A percentile compares a stretch with the other conserved stretches of the same genome.
Evolutionary conservation across 805 yeast genomes (phyloP).

Genomic region (Candida coquimbonensis): DNA sequence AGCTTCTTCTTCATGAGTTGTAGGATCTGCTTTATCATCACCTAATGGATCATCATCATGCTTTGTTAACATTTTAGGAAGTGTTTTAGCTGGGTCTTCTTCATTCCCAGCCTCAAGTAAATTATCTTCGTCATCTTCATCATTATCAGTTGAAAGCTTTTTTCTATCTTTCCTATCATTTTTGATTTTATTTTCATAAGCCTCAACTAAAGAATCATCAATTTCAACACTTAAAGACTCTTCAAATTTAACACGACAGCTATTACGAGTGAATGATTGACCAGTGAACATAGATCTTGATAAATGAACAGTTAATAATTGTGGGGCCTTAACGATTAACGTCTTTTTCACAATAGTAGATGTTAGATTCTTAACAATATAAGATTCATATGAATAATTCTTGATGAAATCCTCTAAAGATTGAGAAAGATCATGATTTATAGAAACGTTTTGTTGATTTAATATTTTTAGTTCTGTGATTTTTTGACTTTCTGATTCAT

Average conservation of each 20-base stretch:
- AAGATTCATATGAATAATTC: slow-evolving; percentile 36
- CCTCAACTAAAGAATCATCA: slow-evolving; percentile 29
- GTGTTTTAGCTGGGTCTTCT: slow-evolving; percentile 14
- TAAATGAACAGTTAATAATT: slow-evolving; percentile 69
- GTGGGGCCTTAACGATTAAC: slow-evolving; percentile 58
- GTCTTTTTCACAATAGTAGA: slow-evolving; percentile 66
- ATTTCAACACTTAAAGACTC: slow-evolving; percentile 46
- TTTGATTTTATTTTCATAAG: slow-evolving; percentile 23
- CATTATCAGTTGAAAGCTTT: slow-evolving; percentile 34
- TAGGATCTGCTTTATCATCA: background rate
- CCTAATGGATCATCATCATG: slow-evolving; percentile 21
- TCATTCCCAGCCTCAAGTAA: slow-evolving; percentile 28
- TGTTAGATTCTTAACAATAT: slow-evolving; percentile 39
- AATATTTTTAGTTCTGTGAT: slow-evolving; percentile 31
- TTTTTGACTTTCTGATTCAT: slow-evolving; percentile 26
- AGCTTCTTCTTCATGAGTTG: slow-evolving; percentile 1
- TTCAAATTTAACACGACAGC: slow-evolving; percentile 63
- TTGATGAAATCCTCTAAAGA: slow-evolving; percentile 42
- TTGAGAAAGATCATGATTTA: slow-evolving; percentile 60
- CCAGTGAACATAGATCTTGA: slow-evolving; percentile 78
- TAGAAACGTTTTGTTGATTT: slow-evolving; percentile 30
- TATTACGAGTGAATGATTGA: slow-evolving; percentile 60
- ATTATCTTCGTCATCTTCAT: slow-evolving; percentile 52
- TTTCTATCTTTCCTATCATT: slow-evolving; percentile 17
- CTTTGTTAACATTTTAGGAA: slow-evolving; percentile 19